Evolutionary conservation across 2,329 filamentous ascomycete species (phyloP).

Genomic region (Aspergillus fumigatiaffinis): DNA sequence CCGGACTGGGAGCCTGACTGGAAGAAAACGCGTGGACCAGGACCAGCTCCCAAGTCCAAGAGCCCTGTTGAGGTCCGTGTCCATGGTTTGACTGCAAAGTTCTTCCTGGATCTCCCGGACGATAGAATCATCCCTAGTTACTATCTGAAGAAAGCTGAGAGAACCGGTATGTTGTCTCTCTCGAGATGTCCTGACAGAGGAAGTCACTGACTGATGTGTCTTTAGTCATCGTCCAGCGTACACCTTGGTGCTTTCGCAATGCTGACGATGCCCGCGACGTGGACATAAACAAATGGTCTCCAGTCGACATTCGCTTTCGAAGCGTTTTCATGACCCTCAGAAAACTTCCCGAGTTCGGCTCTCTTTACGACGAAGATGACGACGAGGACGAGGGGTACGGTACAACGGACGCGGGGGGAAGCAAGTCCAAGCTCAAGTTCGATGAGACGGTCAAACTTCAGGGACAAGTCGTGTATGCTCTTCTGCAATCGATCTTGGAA

Average conservation of each 20-base stretch:
- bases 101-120: conserved; percentile 16
- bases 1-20: not conserved
- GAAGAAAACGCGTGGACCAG: not conserved
- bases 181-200: not conserved
- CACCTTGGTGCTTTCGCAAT: conserved; percentile 22
- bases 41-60: not conserved
- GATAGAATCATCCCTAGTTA: conserved; percentile 19
- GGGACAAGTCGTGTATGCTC: conserved; percentile 20
- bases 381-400: not conserved
- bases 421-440: conserved; percentile 2
- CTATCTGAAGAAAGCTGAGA: conserved; percentile 17
- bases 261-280: conserved; percentile 14
- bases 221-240: conserved; percentile 15
- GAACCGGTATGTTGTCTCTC: conserved; percentile 12
- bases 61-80: conserved; percentile 12
- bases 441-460: conserved; percentile 11
- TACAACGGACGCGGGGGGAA: not conserved
- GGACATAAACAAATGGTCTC: conserved; percentile 19
- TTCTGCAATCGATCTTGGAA: conserved; percentile 20
- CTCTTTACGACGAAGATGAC: conserved; percentile 17
- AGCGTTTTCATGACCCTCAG: conserved; percentile 21
- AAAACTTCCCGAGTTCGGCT: conserved; percentile 14
- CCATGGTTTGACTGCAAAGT: conserved; percentile 18
- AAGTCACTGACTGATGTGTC: not conserved
- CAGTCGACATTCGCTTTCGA: conserved; percentile 19